Evolutionary conservation across 352 stramenopile genomes (phyloP), one percentile per base, ranked within the genome.

Genomic region (Chrysophaeum taylorii): DNA sequence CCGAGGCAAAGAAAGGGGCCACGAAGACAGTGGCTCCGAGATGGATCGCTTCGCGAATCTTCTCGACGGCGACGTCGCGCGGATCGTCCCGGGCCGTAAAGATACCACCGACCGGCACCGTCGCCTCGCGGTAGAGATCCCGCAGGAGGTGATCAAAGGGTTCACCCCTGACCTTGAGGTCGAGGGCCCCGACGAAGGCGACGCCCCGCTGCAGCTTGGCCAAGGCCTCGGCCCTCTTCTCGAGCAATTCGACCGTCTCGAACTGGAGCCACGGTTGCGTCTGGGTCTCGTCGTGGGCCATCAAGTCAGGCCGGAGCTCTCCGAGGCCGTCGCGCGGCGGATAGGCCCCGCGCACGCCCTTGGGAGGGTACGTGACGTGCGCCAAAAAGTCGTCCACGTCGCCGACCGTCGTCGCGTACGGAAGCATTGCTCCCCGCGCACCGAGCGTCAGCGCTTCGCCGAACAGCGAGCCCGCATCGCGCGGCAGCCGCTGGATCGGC

Each of bases 151-250:
- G 5, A n/a, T 18, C 48, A 25, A n/a, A 18, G 48, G 18, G 48
- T 60, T 25, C 25, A 18, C 5, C 18, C 5, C 18, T 5, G 18
- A 25, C 48, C 7, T 60, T 5, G 5, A 25, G 18, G 48, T 60
- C 48, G 48, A 60, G 21, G 48, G 48, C 48, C 5, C 48, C 48
- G 48, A 60, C 48, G 48, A 60, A 60, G 18, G 48, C 48, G 48
- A 18, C 18, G 18, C 18, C 48, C 18, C 33, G 9, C 18, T 5
- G 18, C 15, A 15, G 42, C 21, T n/a, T 5, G 9, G 48, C 18
- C 5, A 60, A 25, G 18, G 25, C 48, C 25, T 5, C 25, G 48
- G 18, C 48, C 25, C 5, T 25, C 9, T 60, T 25, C 18, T 33
- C 9, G 18, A 60, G 25, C 9, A 33, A 60, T 25, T 60, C 48